These are phyloP conservation scores for Phytophthora pistaciae DNA, from an alignment of 352 stramenopile species.

Conservation along the genomic window DNA sequence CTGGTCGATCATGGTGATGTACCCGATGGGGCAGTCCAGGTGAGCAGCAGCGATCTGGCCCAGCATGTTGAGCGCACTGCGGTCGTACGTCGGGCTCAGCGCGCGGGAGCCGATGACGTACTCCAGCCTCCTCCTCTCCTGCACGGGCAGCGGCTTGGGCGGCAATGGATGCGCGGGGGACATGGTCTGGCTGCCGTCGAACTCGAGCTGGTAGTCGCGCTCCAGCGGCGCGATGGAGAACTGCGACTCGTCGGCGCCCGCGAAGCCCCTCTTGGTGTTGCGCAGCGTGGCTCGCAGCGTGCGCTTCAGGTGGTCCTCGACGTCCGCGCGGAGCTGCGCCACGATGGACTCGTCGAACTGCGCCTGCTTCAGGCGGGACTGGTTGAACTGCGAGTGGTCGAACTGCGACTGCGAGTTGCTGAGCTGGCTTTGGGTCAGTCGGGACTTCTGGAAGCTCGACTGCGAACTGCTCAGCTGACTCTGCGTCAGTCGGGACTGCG, in stretches of 20 bases:
- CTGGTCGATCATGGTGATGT: slow-evolving; percentile 69
- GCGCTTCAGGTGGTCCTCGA: slow-evolving; percentile 39
- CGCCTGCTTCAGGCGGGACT: slow-evolving; percentile 29
- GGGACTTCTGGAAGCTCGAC: slow-evolving; percentile 6
- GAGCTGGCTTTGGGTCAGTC: slow-evolving; percentile 4
- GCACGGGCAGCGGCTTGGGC: slow-evolving; percentile 40
- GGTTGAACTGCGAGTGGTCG: slow-evolving; percentile 13
- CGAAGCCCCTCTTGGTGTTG: slow-evolving; percentile 26
- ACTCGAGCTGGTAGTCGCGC: slow-evolving; percentile 62
- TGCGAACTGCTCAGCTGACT: slow-evolving; percentile 14
- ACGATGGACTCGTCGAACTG: slow-evolving; percentile 35
- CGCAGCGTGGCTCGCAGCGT: slow-evolving; percentile 28
- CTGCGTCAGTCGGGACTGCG: slow-evolving; percentile 17
- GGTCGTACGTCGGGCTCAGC: slow-evolving; percentile 57
- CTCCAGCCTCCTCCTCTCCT: slow-evolving; percentile 51
- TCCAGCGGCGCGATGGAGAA: slow-evolving; percentile 46
- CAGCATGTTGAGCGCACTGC: slow-evolving; percentile 60
- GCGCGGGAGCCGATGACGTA: slow-evolving; percentile 54
- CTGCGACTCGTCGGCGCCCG: slow-evolving; percentile 34
- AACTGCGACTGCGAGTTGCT: slow-evolving; percentile 8
- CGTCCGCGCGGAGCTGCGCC: slow-evolving; percentile 34
- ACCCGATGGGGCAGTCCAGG: slow-evolving; percentile 66
- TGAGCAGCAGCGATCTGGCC: slow-evolving; percentile 54
- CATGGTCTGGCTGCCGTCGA: slow-evolving; percentile 51
- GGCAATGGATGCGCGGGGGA: slow-evolving; percentile 53